Percentiles rank a stretch among this genome's conserved stretches.
These are phyloP conservation scores for Cornus suecica DNA, from an alignment of 148 eudicot species.

Conservation along the genomic window DNA sequence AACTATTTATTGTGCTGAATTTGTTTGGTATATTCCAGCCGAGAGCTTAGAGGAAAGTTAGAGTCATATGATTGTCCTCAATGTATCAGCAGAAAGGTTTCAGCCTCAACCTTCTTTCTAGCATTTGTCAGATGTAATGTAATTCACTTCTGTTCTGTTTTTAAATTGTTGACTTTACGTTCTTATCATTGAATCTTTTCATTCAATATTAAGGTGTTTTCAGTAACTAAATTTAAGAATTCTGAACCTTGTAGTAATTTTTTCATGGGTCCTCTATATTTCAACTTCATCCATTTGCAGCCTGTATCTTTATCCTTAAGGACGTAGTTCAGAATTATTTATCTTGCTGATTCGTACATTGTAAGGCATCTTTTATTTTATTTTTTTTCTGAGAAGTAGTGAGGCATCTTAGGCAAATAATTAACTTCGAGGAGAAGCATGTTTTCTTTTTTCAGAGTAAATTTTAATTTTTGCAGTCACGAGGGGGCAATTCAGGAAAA, in stretches of 20 bases:
- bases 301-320: neutral
- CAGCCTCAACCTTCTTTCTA: conserved; percentile 8
- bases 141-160: neutral
- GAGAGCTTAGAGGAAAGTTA: conserved; percentile 35
- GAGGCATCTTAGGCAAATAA: too few species aligned
- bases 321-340: too few species aligned
- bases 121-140: neutral
- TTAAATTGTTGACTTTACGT: neutral
- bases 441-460: neutral
- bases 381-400: too few species aligned
- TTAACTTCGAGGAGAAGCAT: too few species aligned
- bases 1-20: neutral
- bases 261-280: neutral
- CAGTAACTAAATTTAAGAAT: neutral
- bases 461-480: neutral
- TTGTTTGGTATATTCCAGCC: conserved; percentile 29
- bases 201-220: neutral
- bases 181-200: neutral
- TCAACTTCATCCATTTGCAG: neutral
- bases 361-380: too few species aligned
- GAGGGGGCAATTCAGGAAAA: neutral
- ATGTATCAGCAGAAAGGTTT: conserved; percentile 60
- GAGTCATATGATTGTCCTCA: conserved; percentile 58
- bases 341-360: too few species aligned
- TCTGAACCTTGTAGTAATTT: neutral